These are phyloP conservation scores for Sporothrix phasma DNA, from an alignment of 2,329 filamentous ascomycete genomes.

Conservation along the genomic window DNA sequence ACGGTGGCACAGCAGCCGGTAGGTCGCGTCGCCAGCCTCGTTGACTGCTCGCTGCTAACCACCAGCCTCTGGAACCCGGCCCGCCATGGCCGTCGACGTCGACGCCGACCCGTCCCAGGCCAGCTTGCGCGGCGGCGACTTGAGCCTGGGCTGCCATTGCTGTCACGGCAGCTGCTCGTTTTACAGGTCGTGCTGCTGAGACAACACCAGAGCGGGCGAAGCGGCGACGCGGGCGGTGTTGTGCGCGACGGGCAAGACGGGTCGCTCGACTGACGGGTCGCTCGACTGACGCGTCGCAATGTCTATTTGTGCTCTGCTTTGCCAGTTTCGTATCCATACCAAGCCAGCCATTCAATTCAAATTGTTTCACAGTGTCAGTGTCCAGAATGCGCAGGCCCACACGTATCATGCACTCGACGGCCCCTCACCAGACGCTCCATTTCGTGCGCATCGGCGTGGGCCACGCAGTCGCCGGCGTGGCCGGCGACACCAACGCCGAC, in stretches of 20 bases:
- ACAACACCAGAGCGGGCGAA: too few relatives aligned
- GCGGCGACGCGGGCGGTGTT: too few relatives aligned
- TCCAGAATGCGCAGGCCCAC: too few relatives aligned
- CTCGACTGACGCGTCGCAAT: too few relatives aligned
- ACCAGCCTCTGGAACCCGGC: constrained; percentile 14
- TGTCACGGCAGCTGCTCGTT: constrained; percentile 19
- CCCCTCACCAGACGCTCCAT: background rate
- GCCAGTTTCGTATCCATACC: too few relatives aligned
- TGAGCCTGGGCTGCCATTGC: constrained; percentile 21
- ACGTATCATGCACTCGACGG: too few relatives aligned
- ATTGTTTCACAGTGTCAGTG: too few relatives aligned
- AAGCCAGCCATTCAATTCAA: too few relatives aligned
- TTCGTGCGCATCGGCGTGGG: background rate
- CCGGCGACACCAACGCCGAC: background rate
- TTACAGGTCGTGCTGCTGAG: constrained; percentile 19
- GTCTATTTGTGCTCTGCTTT: too few relatives aligned
- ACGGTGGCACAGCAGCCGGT: constrained; percentile 8
- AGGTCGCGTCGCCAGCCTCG: background rate
- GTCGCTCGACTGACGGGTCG: too few relatives aligned
- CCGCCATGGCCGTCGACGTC: constrained; percentile 8
- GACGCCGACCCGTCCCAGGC: constrained; percentile 8
- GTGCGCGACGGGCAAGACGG: background rate
- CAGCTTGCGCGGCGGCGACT: constrained; percentile 19
- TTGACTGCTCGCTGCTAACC: background rate
- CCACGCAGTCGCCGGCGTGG: background rate